Base-by-base conservation (phyloP, 2,329 filamentous ascomycete species). In the Delphinella strobiligena region DNA sequence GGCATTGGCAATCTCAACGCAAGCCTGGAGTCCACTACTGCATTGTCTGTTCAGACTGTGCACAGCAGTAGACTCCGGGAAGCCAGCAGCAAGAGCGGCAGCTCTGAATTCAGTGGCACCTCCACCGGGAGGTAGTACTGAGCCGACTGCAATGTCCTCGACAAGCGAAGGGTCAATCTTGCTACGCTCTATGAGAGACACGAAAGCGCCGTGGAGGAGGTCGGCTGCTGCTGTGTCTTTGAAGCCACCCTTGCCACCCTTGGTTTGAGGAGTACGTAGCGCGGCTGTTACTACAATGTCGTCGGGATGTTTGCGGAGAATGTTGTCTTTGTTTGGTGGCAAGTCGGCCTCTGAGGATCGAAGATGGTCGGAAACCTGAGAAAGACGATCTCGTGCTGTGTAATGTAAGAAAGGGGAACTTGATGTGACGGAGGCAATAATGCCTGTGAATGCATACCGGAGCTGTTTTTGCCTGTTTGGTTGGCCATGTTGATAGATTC, bases 51-150 rank as follows among this genome's bases (percentile, higher is more conserved):
- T 98, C 61, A 95, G 66, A 43, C 79, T 78, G 66, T 83, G 86
- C 42, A 93, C 82, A n/a, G 87, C 82, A 4, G 87, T 76, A 14
- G 76, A 72, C 53, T 83, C 82, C 32, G 91, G 84, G 69, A 96
- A 93, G 34, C 91, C 91, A 36, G 91, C 91, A 5, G 86, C 85
- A 42, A 96, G 72, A 40, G 81, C 80, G 27, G 91, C 91, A 44
- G 87, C 91, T 49, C 91, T 82, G 78, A 94, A 95, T 68, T 96
- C 91, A 34, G 91, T 96, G 16, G 91, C 91, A 50, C 89, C 91
- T 51, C 87, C 91, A 46, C 91, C 91, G 24, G 89, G 89, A 14
- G 89, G 78, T 36, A 98, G 78, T 19, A 98, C 91, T 41, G 80
- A 82, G 49, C 91, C 91, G 43, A 96, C 88, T 38, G 82, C 82